Conservation (phyloP, 176 grass and related monocot genomes). For the Dendrocalamus sinicus region DNA sequence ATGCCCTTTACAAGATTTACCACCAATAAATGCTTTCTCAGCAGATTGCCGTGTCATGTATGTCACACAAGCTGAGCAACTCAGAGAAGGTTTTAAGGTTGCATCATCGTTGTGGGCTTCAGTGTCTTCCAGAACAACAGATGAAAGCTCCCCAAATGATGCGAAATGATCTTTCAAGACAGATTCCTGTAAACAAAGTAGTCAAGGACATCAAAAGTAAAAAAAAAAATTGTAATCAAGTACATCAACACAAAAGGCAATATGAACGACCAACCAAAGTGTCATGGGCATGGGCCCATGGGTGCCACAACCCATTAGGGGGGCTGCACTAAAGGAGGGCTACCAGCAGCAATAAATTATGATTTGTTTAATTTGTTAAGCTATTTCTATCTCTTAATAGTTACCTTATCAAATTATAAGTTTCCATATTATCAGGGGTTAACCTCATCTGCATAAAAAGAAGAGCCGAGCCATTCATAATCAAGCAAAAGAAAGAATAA, state of each 20-base stretch:
- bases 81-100: constrained; percentile 59
- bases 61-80: constrained; percentile 71
- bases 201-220: constrained; percentile 28
- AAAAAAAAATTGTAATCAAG: constrained; percentile 39
- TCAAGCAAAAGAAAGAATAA: too few relatives aligned
- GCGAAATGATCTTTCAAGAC: constrained; percentile 85
- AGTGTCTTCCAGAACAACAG: constrained; percentile 71
- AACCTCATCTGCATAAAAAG: too few relatives aligned
- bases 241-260: constrained; percentile 39
- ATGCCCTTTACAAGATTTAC: constrained; percentile 80
- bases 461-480: too few relatives aligned
- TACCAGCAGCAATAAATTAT: too few relatives aligned
- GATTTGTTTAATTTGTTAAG: too few relatives aligned
- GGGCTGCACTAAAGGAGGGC: too few relatives aligned
- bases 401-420: too few relatives aligned
- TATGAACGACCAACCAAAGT: constrained; percentile 6
- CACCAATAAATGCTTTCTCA: constrained; percentile 82
- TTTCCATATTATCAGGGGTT: too few relatives aligned
- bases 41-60: constrained; percentile 75
- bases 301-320: too few relatives aligned
- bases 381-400: too few relatives aligned
- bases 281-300: too few relatives aligned
- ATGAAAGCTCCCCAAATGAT: constrained; percentile 84
- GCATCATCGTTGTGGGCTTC: constrained; percentile 64
- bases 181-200: constrained; percentile 70